Base-by-base conservation (phyloP, 2,329 filamentous ascomycete species). In the Sclerotinia borealis region DNA sequence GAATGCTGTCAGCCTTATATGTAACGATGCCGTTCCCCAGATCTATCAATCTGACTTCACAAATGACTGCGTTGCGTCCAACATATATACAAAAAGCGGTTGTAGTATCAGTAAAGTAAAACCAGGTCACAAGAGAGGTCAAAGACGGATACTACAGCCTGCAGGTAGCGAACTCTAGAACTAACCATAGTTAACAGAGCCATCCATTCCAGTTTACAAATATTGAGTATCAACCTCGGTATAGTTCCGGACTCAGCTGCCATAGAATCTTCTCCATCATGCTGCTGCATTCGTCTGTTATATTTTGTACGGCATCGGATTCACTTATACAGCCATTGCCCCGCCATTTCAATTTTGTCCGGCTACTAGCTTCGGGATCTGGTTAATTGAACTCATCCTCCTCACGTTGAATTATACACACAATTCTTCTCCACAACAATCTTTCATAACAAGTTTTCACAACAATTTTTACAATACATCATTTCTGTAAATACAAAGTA, bases 11-110 rank as follows among this genome's bases (percentile, higher is more conserved):
- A 9, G 19, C 15, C 19, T 27, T 0, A 29, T 49, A 2, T 11
- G 1, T 49, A 19, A 10, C 1, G 1, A 50, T 13, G 4, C 2
- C 1, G 1, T n/a, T 6, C 5, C n/a, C 2, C 11, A 0, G 9
- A 4, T 50, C 19, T 13, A n/a, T n/a, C 1, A 3, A 3, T 34
- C 1, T 3, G 19, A 22, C 10, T 10, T 5, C 27, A 50, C 5
- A 2, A 1, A 1, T 3, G 6, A 11, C 27, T n/a, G 27, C 27
- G 10, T 1, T 2, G n/a, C n/a, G n/a, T n/a, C n/a, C n/a, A n/a
- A n/a, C n/a, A n/a, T n/a, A n/a, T 7, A 34, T 54, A 19, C n/a
- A 13, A 7, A 51, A 3, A 3, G 0, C 1, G 27, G 22, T 19
- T 39, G 22, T 27, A 11, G 8, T 19, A 15, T 11, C n/a, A 31